Conservation (phyloP, 331 rosid genomes). For the Phaseolus coccineus region DNA sequence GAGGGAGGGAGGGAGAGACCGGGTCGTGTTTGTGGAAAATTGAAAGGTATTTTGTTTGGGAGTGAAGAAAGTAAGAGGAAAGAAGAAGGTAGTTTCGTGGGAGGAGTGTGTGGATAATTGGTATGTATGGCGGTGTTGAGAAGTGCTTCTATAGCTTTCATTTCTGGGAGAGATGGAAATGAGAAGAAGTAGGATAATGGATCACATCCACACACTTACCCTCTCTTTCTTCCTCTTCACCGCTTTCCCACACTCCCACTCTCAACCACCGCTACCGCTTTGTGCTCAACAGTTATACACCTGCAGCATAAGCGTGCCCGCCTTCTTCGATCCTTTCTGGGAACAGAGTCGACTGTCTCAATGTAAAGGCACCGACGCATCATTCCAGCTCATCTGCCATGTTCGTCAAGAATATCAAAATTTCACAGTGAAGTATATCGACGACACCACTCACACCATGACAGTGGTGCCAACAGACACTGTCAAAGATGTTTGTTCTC, state of each 20-base stretch:
- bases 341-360: too few relatives aligned
- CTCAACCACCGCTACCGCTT: neutral
- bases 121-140: too few relatives aligned
- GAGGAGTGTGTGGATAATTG: neutral
- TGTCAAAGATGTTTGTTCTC: neutral
- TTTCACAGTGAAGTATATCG: neutral
- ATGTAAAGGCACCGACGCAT: neutral
- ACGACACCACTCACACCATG: neutral
- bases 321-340: neutral
- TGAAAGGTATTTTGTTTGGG: too few relatives aligned
- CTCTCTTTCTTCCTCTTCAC: too few relatives aligned
- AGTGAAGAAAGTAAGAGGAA: neutral
- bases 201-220: too few relatives aligned
- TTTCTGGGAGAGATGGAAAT: too few relatives aligned
- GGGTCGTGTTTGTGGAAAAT: too few relatives aligned
- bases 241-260: neutral
- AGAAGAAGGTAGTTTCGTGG: conserved; percentile 1
- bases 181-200: neutral
- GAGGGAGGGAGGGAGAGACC: too few relatives aligned
- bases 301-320: neutral
- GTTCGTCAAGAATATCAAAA: too few relatives aligned
- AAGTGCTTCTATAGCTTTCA: too few relatives aligned
- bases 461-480: neutral
- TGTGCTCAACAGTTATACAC: neutral
- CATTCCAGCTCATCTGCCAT: too few relatives aligned